phyloP scores from a whole-genome alignment of 1,139 yeast genomes.

The Zygosaccharomyces sapae region DNA sequence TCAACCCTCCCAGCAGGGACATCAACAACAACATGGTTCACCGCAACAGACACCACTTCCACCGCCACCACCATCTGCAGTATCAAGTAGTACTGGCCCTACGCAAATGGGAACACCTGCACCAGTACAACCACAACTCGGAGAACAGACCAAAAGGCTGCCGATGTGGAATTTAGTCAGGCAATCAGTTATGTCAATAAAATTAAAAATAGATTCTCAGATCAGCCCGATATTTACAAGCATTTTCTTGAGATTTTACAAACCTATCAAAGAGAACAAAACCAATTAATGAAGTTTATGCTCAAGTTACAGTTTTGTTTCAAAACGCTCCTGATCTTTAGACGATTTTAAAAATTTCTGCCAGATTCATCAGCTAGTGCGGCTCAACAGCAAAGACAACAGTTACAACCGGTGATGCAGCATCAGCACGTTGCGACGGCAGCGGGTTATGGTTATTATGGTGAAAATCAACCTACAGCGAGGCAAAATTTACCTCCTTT shows the following conservation, averaged over 20 bases:
- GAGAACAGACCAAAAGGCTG: constrained; percentile 44
- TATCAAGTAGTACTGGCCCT: constrained; percentile 20
- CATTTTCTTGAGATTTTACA: constrained; percentile 91
- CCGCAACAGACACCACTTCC: constrained; percentile 16
- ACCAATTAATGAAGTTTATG: constrained; percentile 90
- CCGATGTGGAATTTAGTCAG: constrained; percentile 94
- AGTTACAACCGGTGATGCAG: constrained; percentile 12
- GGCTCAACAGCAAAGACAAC: constrained; percentile 19
- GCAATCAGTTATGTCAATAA: constrained; percentile 95
- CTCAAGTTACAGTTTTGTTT: constrained; percentile 84
- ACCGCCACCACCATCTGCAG: constrained; percentile 24
- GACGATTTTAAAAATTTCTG: constrained; percentile 90
- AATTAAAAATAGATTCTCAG: constrained; percentile 87
- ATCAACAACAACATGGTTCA: background rate
- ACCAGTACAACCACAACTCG: constrained; percentile 24
- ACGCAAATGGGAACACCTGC: constrained; percentile 30
- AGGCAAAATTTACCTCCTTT: constrained; percentile 79
- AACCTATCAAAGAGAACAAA: constrained; percentile 92
- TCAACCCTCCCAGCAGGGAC: no score
- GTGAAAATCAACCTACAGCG: constrained; percentile 14
- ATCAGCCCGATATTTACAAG: constrained; percentile 94
- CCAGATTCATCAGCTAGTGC: constrained; percentile 69
- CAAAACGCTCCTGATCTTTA: constrained; percentile 86
- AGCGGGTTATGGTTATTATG: constrained; percentile 18
- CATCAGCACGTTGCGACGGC: constrained; percentile 10